Base-by-base conservation (phyloP, 176 grass and related monocot genomes). In the sorghum (Sorghum bicolor) region DNA sequence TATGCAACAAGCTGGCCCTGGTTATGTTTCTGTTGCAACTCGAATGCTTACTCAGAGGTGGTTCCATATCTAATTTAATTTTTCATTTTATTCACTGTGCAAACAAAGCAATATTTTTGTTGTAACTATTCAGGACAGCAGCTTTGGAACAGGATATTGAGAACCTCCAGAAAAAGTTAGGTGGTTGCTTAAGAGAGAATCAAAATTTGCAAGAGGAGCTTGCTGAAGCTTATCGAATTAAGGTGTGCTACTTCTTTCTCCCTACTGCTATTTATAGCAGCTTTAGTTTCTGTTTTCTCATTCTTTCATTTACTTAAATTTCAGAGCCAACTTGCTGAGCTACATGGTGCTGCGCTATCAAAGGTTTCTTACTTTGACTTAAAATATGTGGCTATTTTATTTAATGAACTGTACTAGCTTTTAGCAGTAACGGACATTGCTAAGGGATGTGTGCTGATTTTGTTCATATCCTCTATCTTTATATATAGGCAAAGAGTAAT, bases 151-250 rank as follows among this genome's bases (percentile, higher is more conserved):
- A 92, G 84, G 93, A 98, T 85, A 90, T 92, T 80, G 93, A 95
- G 82, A 95, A 25, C 58, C 89, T 98, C 77, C 87, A 92, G 61
- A 93, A 92, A 79, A 98, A 89, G 61, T 89, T 98, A 80, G 7
- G 79, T 66, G 91, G 89, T 74, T 95, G 93, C 74, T 85, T 98
- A 74, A 98, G 89, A 89, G 93, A 98, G 34, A 98, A 95, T 47
- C 80, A 88, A 50, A 98, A 98, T 95, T 88, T 98, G 83, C 87
- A 95, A 92, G 96, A 98, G 87, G 96, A 98, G 87, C 93, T 98
- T 92, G 80, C 93, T 87, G 96, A 98, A 86, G 93, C 89, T 47
- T 92, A 98, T 92, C 91, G 89, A 86, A 81, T 98, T 88, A 98
- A 98, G 86, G 96, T 92, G 67, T 79, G 75, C 33, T 63, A 71